Evolutionary conservation across 805 yeast species (phyloP).

Genomic region (Kodamaea hsintzibuensis): DNA sequence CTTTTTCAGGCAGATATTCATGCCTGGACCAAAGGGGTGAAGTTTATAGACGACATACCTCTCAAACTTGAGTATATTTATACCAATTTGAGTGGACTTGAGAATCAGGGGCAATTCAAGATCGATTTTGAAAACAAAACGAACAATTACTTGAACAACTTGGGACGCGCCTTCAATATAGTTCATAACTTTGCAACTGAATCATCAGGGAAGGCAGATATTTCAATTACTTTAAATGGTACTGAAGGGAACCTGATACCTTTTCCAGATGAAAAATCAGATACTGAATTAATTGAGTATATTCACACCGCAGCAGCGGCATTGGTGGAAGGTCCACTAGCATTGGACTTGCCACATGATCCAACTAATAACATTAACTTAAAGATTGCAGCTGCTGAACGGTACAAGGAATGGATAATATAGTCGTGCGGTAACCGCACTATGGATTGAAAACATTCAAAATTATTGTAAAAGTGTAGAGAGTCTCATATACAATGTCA

Average conservation of each 20-base stretch:
- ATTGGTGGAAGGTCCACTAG: not conserved
- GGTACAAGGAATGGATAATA: not conserved
- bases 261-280: not conserved
- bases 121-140: not conserved
- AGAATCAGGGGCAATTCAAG: not conserved
- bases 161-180: not conserved
- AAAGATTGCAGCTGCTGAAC: not conserved
- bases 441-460: not conserved
- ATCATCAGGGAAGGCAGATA: not conserved
- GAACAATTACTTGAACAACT: not conserved
- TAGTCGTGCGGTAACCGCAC: not conserved
- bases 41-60: not conserved
- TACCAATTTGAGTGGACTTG: not conserved
- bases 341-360: slow-evolving; percentile 4
- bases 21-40: not conserved
- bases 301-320: not conserved
- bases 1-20: slow-evolving; percentile 28
- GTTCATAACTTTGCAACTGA: not conserved
- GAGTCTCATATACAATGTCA: not conserved
- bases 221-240: not conserved
- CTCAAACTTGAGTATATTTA: not conserved
- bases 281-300: not conserved
- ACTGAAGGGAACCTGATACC: not conserved
- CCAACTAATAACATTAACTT: slow-evolving; percentile 7
- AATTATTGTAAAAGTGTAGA: not conserved